Evolutionary conservation across 495 filamentous ascomycete genomes (phyloP), one percentile per base, ranked within the genome.

Genomic region (Haplographium delicatum): DNA sequence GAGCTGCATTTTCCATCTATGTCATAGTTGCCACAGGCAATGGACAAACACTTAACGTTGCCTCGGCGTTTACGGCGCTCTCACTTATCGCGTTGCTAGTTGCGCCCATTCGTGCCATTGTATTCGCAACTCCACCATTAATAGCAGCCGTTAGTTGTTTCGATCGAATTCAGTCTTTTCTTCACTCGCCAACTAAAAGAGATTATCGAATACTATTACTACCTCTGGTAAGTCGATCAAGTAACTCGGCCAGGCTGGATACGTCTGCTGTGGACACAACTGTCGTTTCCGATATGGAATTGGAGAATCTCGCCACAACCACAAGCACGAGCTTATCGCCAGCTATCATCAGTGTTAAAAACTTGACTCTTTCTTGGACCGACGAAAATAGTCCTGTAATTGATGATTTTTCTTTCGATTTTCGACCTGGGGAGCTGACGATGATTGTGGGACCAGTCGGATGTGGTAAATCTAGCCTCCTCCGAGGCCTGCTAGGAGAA

Each of bases 401-500:
- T 41, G 8, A 23, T 58, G 22, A 40, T 51, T 79, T 19, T 69
- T 80, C 1, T n/a, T 11, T 26, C 9, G 47, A 50, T 0, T 73
- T 68, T 31, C 78, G 78, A 5, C 83, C 83, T 48, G 73, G 18
- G n/a, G 10, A 31, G 7, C 8, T 54, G 1, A 47, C 51, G 6
- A 54, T 59, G 45, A 47, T 59, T 20, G 23, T 50, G 3, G 56
- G 56, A 2, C 50, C 46, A 28, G 35, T 59, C 11, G 56, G 56
- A n/a, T 35, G 30, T 38, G 56, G 56, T 2, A 56, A 55, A 30
- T 48, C 57, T 8, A 56, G 40, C 11, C 28, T 60, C 4, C 5
- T 60, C 10, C 38, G 42, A 75, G 40, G 72, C 68, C 5, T 60
- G 80, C 19, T 68, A 78, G 1, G 79, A 74, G 22, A 81, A 83